Base-by-base conservation (phyloP, 129 eudicot genomes). In the Escallonia herrerae region DNA sequence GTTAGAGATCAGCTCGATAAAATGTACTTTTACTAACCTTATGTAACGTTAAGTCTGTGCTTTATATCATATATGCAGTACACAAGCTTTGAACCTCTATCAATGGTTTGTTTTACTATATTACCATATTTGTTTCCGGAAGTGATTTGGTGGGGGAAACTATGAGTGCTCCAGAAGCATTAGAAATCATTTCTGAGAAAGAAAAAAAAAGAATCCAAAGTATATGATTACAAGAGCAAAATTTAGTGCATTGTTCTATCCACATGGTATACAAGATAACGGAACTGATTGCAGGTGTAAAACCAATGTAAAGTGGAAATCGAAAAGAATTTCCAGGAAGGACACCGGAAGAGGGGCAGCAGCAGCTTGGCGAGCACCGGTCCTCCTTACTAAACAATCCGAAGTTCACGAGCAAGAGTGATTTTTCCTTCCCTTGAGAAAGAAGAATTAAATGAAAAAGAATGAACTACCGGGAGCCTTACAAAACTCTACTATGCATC, bases 231-330 rank as follows among this genome's bases (percentile, higher is more conserved):
- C 13, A 53, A 11, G 58, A 14, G 12, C 12, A 11, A 51, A 51
- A 51, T 7, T 7, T 49, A 49, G 15, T 53, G 3, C 3, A 53
- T 11, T 53, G 7, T n/a, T 53, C 1, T 53, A 3, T 53, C 56
- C 56, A 51, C 12, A 51, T 51, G 12, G 56, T 51, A 51, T 51
- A 51, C 58, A 53, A 66, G 77, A 75, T 64, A 56, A 62, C 39
- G 68, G n/a, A 49, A 61, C 44, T 63, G 45, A 64, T 56, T 58
- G 47, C 55, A 63, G 45, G 57, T 56, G 72, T 68, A 60, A 13
- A 59, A 71, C 33, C 66, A 45, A 54, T 64, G 65, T 62, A 76
- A 66, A 48, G 58, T 58, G 72, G 64, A 65, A 76, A 58, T 62
- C 13, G 53, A 76, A 59, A 77, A 39, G 54, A 40, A 59, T n/a